Conservation (phyloP, 1,139 yeast species). For the Kodamaea suecica region DNA sequence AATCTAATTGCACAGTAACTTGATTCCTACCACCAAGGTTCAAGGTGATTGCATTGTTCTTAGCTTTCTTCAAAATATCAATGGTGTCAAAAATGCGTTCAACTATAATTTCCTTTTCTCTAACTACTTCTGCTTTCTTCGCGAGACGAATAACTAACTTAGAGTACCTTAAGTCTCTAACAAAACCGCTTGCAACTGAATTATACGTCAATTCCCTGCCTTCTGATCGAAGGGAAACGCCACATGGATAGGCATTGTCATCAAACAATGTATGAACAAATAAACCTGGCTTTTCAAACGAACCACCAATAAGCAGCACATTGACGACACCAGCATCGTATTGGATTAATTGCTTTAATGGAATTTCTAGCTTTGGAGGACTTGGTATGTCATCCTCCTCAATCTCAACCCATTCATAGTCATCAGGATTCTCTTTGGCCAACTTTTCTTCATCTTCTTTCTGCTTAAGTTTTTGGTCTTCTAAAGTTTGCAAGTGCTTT, state of each 20-base stretch:
- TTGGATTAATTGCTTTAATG: constrained; percentile 50
- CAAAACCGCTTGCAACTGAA: constrained; percentile 55
- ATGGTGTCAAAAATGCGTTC: constrained; percentile 50
- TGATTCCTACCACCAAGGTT: constrained; percentile 42
- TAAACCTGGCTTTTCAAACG: constrained; percentile 44
- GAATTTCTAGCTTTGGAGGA: constrained; percentile 46
- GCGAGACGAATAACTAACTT: constrained; percentile 53
- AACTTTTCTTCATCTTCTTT: constrained; percentile 43
- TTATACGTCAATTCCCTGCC: constrained; percentile 37
- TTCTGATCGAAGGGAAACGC: constrained; percentile 45
- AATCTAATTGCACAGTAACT: constrained; percentile 52
- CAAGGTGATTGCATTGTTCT: constrained; percentile 44
- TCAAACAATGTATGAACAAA: constrained; percentile 62
- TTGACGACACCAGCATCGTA: constrained; percentile 62
- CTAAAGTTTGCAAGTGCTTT: constrained; percentile 25
- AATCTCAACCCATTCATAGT: constrained; percentile 63
- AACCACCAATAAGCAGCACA: constrained; percentile 51
- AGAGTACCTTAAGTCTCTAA: constrained; percentile 69
- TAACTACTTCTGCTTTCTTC: constrained; percentile 46
- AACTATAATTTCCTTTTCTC: constrained; percentile 45
- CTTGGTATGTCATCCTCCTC: constrained; percentile 44
- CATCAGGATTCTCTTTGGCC: constrained; percentile 55
- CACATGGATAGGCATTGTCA: constrained; percentile 60
- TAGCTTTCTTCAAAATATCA: constrained; percentile 51
- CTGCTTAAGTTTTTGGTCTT: constrained; percentile 34